These are phyloP conservation scores for Gentiana macrophylla DNA, from an alignment of 257 asterid species.

Conservation along the genomic window DNA sequence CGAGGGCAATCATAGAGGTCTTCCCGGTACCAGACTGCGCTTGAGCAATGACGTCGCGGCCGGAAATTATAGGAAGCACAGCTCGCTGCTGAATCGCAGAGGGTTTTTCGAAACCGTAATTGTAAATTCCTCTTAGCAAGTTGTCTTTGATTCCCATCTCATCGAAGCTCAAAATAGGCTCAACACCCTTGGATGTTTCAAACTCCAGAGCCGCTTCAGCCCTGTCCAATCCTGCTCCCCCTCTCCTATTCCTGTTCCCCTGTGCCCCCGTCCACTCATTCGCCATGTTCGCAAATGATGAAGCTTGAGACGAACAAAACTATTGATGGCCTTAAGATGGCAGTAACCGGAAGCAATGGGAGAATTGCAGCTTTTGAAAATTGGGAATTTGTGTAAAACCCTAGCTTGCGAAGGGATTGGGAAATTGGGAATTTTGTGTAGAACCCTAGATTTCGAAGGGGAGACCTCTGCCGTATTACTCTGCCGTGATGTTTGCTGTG, in stretches of 20 bases:
- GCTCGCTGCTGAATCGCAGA: conserved; percentile 92
- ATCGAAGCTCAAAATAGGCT: conserved; percentile 68
- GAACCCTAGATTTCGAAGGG: too few relatives aligned
- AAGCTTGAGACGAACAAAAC: too few relatives aligned
- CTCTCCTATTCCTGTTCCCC: conserved; percentile 27
- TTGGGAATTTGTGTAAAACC: too few relatives aligned
- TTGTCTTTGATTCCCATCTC: conserved; percentile 88
- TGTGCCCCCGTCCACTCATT: conserved; percentile 32
- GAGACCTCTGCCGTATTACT: too few relatives aligned
- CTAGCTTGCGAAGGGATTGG: too few relatives aligned
- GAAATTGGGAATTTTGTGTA: too few relatives aligned
- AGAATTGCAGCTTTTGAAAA: too few relatives aligned
- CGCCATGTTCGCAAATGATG: conserved; percentile 23
- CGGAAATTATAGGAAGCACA: conserved; percentile 62
- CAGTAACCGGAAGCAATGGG: too few relatives aligned
- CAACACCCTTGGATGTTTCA: conserved; percentile 87
- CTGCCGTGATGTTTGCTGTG: too few relatives aligned
- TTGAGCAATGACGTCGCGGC: conserved; percentile 91
- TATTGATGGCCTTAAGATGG: too few relatives aligned
- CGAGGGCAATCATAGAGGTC: conserved; percentile 90
- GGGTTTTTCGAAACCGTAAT: conserved; percentile 88
- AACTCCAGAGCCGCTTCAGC: conserved; percentile 59
- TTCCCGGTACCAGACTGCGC: conserved; percentile 94
- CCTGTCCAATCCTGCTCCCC: conserved; percentile 33
- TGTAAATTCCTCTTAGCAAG: conserved; percentile 67